phyloP scores from a whole-genome alignment of 1,284 basidiomycete genomes.

The Ceratobasidium sp. region DNA sequence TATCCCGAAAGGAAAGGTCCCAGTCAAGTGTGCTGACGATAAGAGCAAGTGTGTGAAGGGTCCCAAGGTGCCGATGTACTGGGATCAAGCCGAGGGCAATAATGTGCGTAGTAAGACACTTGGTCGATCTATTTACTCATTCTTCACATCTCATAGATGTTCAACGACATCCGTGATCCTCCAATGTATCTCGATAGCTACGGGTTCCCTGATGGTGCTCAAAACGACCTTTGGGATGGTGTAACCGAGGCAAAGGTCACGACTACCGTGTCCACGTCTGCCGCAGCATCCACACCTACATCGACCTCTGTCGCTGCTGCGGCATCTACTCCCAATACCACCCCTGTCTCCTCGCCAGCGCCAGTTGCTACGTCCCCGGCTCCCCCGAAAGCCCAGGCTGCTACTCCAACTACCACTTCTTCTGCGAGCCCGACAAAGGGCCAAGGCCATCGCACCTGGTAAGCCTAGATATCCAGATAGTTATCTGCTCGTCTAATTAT shows the following conservation, averaged over 20 bases:
- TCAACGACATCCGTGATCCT: constrained; percentile 31
- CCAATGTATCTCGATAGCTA: constrained; percentile 50
- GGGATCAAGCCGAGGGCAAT: constrained; percentile 41
- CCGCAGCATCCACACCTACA: neutral
- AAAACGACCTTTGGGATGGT: constrained; percentile 52
- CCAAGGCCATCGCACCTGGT: constrained; percentile 24
- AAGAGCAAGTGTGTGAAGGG: constrained; percentile 47
- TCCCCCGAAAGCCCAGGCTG: neutral
- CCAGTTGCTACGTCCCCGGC: neutral
- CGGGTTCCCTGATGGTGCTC: constrained; percentile 53
- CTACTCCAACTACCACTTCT: neutral
- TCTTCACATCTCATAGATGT: neutral
- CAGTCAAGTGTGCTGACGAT: constrained; percentile 47
- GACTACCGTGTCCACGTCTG: constrained; percentile 16
- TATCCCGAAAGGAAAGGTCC: constrained; percentile 56
- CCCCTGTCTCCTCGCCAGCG: neutral
- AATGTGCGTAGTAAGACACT: constrained; percentile 20
- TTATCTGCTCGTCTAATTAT: neutral
- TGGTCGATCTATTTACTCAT: neutral
- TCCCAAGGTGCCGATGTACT: constrained; percentile 44
- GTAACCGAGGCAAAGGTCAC: neutral
- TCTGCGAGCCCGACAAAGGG: neutral
- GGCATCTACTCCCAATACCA: neutral
- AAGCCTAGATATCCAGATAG: neutral
- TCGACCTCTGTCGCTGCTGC: neutral